Evolutionary conservation across 805 yeast genomes (phyloP).

Genomic region (Candida krabiensis): DNA sequence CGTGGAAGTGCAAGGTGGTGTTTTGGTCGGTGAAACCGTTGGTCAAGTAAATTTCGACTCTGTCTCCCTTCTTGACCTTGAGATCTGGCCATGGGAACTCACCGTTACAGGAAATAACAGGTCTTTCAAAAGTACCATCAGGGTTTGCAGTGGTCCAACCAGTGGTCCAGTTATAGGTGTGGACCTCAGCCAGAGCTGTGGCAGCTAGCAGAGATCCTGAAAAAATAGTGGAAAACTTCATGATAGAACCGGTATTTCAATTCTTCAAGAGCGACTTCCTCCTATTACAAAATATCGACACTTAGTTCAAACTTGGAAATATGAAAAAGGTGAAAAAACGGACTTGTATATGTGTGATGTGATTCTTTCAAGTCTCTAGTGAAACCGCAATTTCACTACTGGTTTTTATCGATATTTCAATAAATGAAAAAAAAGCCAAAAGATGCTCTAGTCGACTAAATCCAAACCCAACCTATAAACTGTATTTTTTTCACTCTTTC

Average conservation of each 20-base stretch:
- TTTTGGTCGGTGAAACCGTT: constrained; percentile 70
- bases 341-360: constrained; percentile 18
- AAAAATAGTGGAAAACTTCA: constrained; percentile 19
- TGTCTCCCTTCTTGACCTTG: constrained; percentile 76
- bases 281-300: too few relatives aligned
- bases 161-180: constrained; percentile 63
- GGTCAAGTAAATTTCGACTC: constrained; percentile 66
- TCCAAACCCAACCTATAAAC: too few relatives aligned
- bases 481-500: too few relatives aligned
- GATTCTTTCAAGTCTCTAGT: constrained; percentile 1
- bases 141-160: constrained; percentile 64
- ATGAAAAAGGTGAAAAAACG: too few relatives aligned
- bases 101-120: constrained; percentile 50
- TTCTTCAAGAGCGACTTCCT: background rate
- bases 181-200: constrained; percentile 45
- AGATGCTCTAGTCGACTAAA: too few relatives aligned
- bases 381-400: too few relatives aligned
- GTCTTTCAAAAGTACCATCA: constrained; percentile 47
- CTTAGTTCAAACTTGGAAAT: too few relatives aligned
- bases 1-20: constrained; percentile 91
- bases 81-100: constrained; percentile 86
- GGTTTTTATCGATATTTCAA: too few relatives aligned
- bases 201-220: constrained; percentile 18
- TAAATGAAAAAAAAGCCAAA: too few relatives aligned
- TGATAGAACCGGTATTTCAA: constrained; percentile 6